Evolutionary conservation across 1,284 basidiomycete species (phyloP).

Genomic region (Anthracocystis walkeri): DNA sequence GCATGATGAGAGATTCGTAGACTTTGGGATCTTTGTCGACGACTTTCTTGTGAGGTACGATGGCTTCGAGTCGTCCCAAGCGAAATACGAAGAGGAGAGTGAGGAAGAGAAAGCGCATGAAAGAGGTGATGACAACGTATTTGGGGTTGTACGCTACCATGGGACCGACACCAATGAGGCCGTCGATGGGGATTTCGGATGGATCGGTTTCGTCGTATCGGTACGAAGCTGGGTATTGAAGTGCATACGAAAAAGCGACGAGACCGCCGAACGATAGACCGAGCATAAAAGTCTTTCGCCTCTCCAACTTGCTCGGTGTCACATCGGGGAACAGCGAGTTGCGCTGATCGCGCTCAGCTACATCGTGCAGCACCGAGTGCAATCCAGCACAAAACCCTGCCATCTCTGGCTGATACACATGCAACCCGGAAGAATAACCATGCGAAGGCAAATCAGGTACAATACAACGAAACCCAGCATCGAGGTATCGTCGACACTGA

Average conservation of each 20-base stretch:
- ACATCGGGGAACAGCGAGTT: slow-evolving; percentile 23
- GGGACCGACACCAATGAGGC: slow-evolving; percentile 63
- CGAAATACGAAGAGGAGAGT: slow-evolving; percentile 23
- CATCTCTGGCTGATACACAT: slow-evolving; percentile 61
- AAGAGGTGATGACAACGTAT: slow-evolving; percentile 34
- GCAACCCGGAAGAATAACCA: slow-evolving; percentile 64
- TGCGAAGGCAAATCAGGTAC: slow-evolving; percentile 66
- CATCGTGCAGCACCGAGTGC: slow-evolving; percentile 60
- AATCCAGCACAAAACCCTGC: slow-evolving; percentile 57
- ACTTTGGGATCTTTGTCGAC: slow-evolving; percentile 68
- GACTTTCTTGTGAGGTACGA: slow-evolving; percentile 65
- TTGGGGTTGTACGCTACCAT: slow-evolving; percentile 57
- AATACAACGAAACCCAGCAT: slow-evolving; percentile 64
- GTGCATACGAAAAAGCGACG: slow-evolving; percentile 60
- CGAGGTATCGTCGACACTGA: slow-evolving; percentile 65
- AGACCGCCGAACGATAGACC: slow-evolving; percentile 66
- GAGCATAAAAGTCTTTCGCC: slow-evolving; percentile 63
- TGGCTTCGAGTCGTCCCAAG: slow-evolving; percentile 53
- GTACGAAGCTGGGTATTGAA: slow-evolving; percentile 58
- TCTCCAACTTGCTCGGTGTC: slow-evolving; percentile 46
- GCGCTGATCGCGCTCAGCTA: slow-evolving; percentile 56
- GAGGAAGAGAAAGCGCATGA: slow-evolving; percentile 23
- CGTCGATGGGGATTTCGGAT: slow-evolving; percentile 62
- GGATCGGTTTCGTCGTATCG: slow-evolving; percentile 49
- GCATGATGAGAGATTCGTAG: slow-evolving; percentile 63